A percentile compares a stretch with the other conserved stretches of the same genome.
phyloP scores from a whole-genome alignment of 2,329 filamentous ascomycete species.

The Hortaea sp. region DNA sequence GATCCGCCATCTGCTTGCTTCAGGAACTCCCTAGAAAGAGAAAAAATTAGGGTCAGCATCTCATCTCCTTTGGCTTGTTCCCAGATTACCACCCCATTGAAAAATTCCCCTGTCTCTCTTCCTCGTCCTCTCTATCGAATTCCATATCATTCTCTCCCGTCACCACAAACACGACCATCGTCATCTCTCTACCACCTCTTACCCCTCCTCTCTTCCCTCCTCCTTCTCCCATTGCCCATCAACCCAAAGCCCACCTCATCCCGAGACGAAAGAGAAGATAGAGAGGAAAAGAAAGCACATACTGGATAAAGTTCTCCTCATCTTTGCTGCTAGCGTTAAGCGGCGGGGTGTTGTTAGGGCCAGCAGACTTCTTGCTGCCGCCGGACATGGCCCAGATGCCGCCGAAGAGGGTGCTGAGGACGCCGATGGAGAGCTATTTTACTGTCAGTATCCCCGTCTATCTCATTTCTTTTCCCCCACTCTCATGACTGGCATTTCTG shows the following conservation, averaged over 20 bases:
- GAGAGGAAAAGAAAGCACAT: conserved; percentile 23
- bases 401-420: conserved; percentile 40
- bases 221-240: neutral
- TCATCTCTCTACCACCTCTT: conserved; percentile 1
- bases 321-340: conserved; percentile 57
- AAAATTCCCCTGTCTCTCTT: too few relatives aligned
- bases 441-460: neutral
- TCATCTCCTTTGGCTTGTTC: too few relatives aligned
- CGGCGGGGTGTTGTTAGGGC: conserved; percentile 41
- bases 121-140: too few relatives aligned
- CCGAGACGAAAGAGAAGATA: neutral
- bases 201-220: neutral
- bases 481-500: neutral
- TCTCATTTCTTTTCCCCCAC: neutral
- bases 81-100: too few relatives aligned
- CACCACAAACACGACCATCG: neutral
- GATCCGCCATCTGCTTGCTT: conserved; percentile 6
- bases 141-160: too few relatives aligned
- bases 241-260: neutral
- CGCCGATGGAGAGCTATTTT: conserved; percentile 50
- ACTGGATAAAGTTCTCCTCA: conserved; percentile 61
- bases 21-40: conserved; percentile 5
- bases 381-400: conserved; percentile 36
- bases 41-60: neutral
- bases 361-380: conserved; percentile 37